Conservation (phyloP, 2,329 filamentous ascomycete species). For the Huntiella savannae region DNA sequence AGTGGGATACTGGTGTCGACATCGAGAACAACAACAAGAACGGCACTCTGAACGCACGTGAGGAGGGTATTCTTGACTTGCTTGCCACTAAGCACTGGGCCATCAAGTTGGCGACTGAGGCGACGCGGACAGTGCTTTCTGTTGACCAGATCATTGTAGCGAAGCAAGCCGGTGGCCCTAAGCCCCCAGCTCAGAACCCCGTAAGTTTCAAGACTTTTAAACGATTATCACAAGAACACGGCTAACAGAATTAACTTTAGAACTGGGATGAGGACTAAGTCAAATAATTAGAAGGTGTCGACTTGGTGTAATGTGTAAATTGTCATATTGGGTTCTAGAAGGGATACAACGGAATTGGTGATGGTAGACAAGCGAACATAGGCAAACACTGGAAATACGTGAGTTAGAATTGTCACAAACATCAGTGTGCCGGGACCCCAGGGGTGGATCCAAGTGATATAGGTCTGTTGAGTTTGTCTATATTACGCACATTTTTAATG, state of each 20-base stretch:
- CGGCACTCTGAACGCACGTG: constrained; percentile 68
- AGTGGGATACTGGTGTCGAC: constrained; percentile 85
- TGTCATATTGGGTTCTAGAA: constrained; percentile 4
- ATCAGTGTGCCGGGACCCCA: constrained; percentile 5
- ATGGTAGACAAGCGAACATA: background rate
- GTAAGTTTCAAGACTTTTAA: constrained; percentile 26
- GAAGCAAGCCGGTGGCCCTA: constrained; percentile 88
- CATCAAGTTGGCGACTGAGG: constrained; percentile 89
- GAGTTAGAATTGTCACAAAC: constrained; percentile 8
- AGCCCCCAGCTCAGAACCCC: constrained; percentile 86
- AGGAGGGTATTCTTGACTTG: constrained; percentile 80
- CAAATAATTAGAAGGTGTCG: constrained; percentile 10
- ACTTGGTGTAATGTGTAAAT: constrained; percentile 13
- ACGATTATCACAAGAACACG: background rate
- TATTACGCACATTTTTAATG: constrained; percentile 10
- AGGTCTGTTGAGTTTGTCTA: constrained; percentile 2
- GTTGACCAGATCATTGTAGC: constrained; percentile 99
- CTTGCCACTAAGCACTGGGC: constrained; percentile 90
- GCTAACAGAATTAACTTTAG: constrained; percentile 20
- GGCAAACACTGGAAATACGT: constrained; percentile 5
- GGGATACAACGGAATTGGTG: background rate
- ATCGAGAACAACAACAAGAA: constrained; percentile 71
- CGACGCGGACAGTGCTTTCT: constrained; percentile 79
- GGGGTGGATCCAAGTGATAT: constrained; percentile 1
- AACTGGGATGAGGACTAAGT: constrained; percentile 44